phyloP scores from a whole-genome alignment of 2,329 filamentous ascomycete genomes.

The Diaporthe destruens region DNA sequence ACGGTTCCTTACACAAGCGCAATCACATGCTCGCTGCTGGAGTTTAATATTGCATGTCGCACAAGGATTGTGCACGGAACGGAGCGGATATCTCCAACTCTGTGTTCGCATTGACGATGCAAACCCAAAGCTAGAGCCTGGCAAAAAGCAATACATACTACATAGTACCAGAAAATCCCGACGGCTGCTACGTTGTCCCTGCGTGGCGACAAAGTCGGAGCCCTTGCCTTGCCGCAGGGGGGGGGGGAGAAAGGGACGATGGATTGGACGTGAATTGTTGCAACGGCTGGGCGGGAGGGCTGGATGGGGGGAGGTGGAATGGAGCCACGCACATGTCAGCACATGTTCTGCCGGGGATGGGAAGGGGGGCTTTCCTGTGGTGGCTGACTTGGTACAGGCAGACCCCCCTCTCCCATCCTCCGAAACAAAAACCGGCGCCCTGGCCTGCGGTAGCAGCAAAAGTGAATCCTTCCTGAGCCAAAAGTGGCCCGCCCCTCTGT shows the following conservation, averaged over 20 bases:
- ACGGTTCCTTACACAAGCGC: background rate
- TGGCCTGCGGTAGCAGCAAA: background rate
- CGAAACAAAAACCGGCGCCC: constrained; percentile 24
- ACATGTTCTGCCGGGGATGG: constrained; percentile 1
- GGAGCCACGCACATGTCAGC: constrained; percentile 38
- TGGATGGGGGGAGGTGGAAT: background rate
- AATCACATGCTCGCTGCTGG: constrained; percentile 24
- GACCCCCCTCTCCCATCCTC: constrained; percentile 22
- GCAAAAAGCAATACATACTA: background rate
- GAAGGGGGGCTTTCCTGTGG: background rate
- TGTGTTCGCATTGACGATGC: constrained; percentile 27
- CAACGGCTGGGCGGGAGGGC: background rate
- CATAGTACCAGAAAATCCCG: background rate
- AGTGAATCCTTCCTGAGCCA: constrained; percentile 4
- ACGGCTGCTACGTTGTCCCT: constrained; percentile 23
- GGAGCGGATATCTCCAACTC: constrained; percentile 23
- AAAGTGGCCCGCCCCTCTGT: constrained; percentile 2
- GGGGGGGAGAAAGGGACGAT: background rate
- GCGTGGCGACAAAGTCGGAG: constrained; percentile 8
- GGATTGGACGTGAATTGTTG: constrained; percentile 20
- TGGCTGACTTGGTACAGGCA: background rate
- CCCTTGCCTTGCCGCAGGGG: constrained; percentile 9
- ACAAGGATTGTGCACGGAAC: constrained; percentile 2
- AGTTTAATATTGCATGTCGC: background rate
- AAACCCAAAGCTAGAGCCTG: background rate